These are phyloP conservation scores for Isabelozyma gotoi DNA, from an alignment of 805 yeast genomes.

Conservation along the genomic window DNA sequence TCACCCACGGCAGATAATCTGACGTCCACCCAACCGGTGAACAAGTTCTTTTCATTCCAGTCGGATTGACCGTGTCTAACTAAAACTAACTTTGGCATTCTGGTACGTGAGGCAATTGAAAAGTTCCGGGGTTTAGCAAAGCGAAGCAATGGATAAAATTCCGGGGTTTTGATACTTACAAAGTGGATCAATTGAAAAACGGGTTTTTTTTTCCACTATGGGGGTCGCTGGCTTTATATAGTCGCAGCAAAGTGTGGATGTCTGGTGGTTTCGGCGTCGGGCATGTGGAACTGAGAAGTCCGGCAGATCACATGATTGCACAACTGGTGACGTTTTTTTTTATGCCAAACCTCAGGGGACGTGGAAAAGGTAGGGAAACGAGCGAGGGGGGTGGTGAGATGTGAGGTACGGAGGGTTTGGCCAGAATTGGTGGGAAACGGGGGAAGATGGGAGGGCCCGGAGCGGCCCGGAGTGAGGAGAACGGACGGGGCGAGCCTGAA, in stretches of 20 bases:
- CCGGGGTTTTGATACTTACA: no score
- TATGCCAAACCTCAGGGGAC: not conserved
- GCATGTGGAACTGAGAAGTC: conserved; percentile 3
- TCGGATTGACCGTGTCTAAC: conserved; percentile 99
- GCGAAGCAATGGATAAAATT: no score
- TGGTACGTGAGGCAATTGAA: conserved; percentile 6
- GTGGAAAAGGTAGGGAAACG: not conserved
- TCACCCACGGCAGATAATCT: conserved; percentile 79
- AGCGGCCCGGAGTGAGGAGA: no score
- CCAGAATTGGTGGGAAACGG: no score
- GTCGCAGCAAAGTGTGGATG: not conserved
- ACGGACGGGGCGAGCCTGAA: no score
- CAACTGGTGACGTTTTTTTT: not conserved
- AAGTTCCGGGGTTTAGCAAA: no score
- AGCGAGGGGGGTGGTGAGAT: no score
- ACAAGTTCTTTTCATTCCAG: conserved; percentile 97
- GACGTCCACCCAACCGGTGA: conserved; percentile 99
- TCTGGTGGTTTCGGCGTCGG: conserved; percentile 1
- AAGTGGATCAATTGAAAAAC: conserved; percentile 2
- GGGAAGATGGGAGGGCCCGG: no score
- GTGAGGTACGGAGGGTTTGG: no score
- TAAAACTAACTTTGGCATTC: conserved; percentile 69
- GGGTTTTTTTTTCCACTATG: not conserved
- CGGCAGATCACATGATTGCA: not conserved
- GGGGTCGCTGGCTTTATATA: not conserved